Evolutionary conservation across 2,329 filamentous ascomycete genomes (phyloP).

Genomic region (Diaporthe australafricana): DNA sequence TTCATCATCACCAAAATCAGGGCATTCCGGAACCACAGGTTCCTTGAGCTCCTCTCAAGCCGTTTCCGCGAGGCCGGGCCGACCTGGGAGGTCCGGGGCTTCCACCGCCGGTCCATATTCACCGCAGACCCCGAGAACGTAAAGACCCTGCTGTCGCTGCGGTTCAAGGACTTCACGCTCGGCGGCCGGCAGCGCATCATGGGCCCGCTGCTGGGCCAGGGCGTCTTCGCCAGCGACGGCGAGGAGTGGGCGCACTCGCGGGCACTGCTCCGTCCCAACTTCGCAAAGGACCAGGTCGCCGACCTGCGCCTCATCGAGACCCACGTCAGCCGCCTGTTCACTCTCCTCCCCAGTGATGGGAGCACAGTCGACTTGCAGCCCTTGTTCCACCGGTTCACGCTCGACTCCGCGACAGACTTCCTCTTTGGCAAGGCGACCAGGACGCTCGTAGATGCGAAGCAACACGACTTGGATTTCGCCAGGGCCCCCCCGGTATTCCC

Average conservation of each 20-base stretch:
- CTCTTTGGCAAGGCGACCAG: background rate
- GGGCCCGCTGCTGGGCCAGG: constrained; percentile 6
- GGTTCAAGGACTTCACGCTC: constrained; percentile 16
- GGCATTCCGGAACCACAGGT: background rate
- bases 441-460: background rate
- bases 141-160: background rate
- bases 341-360: background rate
- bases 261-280: constrained; percentile 6
- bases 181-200: background rate
- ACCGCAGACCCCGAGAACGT: constrained; percentile 20
- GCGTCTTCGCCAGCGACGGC: constrained; percentile 9
- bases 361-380: constrained; percentile 17
- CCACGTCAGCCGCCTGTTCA: background rate
- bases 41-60: constrained; percentile 2
- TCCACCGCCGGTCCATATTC: constrained; percentile 3
- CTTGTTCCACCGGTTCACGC: constrained; percentile 6
- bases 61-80: background rate
- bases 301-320: constrained; percentile 17
- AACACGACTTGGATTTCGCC: background rate
- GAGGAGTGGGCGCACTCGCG: background rate
- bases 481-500: constrained; percentile 1
- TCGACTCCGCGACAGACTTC: constrained; percentile 19
- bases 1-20: background rate
- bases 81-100: background rate
- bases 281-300: background rate